A percentile compares a stretch with the other conserved stretches of the same genome.
Conservation (phyloP, 2,329 filamentous ascomycete genomes). For the Alternaria sp. region DNA sequence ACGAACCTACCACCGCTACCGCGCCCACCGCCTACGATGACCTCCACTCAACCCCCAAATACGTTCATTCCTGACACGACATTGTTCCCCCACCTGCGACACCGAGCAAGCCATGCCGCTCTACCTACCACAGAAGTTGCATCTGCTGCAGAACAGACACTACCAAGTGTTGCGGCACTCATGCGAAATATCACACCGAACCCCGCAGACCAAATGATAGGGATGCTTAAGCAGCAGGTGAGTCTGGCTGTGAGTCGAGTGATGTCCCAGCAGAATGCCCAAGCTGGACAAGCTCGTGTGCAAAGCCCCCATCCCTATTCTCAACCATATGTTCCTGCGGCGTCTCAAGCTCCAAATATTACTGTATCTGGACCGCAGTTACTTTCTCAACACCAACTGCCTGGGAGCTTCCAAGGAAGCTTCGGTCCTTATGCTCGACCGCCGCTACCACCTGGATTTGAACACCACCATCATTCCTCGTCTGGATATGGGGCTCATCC, state of each 20-base stretch:
- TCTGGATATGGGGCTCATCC: background rate
- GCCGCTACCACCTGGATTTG: background rate
- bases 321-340: background rate
- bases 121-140: background rate
- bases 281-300: background rate
- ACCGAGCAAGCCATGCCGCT: background rate
- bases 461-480: background rate
- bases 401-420: background rate
- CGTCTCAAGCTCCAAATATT: background rate
- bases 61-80: background rate
- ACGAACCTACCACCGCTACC: background rate
- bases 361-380: background rate
- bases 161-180: constrained; percentile 10
- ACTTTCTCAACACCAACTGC: background rate
- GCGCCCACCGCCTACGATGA: background rate
- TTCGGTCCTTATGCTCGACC: background rate
- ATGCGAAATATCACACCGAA: constrained; percentile 14
- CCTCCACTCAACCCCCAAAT: background rate
- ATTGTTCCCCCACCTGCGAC: background rate
- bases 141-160: background rate
- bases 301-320: background rate
- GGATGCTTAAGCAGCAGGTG: constrained; percentile 8
- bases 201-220: constrained; percentile 12
- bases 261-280: background rate
- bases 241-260: constrained; percentile 1